A percentile compares a stretch with the other conserved stretches of the same genome.
These are phyloP conservation scores for Myriosclerotinia duriaeana DNA, from an alignment of 2,329 filamentous ascomycete genomes.

Conservation along the genomic window DNA sequence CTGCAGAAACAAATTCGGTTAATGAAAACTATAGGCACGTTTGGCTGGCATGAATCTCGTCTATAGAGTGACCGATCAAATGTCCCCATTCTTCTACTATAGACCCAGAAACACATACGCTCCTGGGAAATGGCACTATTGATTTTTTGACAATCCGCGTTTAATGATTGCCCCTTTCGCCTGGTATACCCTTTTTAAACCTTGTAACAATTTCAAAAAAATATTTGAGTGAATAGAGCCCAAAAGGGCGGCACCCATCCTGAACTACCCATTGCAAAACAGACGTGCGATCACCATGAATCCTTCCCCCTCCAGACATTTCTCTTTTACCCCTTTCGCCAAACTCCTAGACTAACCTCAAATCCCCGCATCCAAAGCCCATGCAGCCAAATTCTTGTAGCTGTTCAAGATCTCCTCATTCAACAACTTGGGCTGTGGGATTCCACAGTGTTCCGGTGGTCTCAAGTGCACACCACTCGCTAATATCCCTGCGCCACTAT, in stretches of 20 bases:
- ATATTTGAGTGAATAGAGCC: not conserved
- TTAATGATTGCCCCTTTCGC: not conserved
- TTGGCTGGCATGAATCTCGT: not conserved
- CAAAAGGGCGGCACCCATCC: not conserved
- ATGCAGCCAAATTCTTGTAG: slow-evolving; percentile 4
- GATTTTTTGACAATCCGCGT: not conserved
- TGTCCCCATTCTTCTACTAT: not conserved
- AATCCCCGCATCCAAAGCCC: not conserved
- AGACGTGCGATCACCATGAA: not conserved
- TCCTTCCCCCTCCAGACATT: not conserved
- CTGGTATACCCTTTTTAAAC: not conserved
- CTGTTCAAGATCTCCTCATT: not conserved
- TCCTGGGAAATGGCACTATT: not conserved
- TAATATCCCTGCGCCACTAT: not conserved
- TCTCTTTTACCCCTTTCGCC: not conserved
- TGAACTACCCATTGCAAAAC: not conserved
- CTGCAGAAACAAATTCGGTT: not conserved
- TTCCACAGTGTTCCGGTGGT: not conserved
- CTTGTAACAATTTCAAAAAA: not conserved
- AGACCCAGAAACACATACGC: not conserved
- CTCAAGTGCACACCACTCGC: slow-evolving; percentile 15
- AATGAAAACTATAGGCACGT: not conserved
- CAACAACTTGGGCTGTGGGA: not conserved
- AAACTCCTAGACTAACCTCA: not conserved
- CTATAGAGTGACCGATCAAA: not conserved